Percentiles rank a stretch among this genome's conserved stretches.
Conservation (phyloP, 2,329 filamentous ascomycete genomes). For the Ophiostoma sp. region DNA sequence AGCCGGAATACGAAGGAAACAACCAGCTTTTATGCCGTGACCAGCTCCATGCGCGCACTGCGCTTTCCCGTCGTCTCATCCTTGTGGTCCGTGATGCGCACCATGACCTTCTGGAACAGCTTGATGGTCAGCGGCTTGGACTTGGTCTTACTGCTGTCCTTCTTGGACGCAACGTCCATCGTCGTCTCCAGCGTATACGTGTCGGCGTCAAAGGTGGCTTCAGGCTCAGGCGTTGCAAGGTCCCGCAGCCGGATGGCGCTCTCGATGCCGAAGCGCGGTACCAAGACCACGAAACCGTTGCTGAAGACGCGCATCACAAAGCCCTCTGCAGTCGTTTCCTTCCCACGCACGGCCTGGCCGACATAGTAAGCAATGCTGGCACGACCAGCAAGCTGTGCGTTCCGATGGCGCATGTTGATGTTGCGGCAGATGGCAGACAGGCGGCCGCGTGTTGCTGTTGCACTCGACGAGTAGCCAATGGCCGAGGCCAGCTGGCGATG, state of each 20-base stretch:
- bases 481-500: slow-evolving; percentile 76
- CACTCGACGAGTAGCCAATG: slow-evolving; percentile 88
- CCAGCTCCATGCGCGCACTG: slow-evolving; percentile 71
- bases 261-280: slow-evolving; percentile 93
- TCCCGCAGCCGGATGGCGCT: slow-evolving; percentile 82
- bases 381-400: slow-evolving; percentile 90
- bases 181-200: slow-evolving; percentile 66
- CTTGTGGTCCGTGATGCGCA: slow-evolving; percentile 85
- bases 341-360: slow-evolving; percentile 83
- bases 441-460: slow-evolving; percentile 72
- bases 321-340: slow-evolving; percentile 62
- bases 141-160: slow-evolving; percentile 22
- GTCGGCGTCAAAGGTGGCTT: slow-evolving; percentile 78
- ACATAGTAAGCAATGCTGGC: slow-evolving; percentile 98
- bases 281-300: slow-evolving; percentile 95
- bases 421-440: slow-evolving; percentile 95
- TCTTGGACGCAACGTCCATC: slow-evolving; percentile 11
- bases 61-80: slow-evolving; percentile 96
- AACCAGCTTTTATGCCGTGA: slow-evolving; percentile 30
- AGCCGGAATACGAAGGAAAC: neutral
- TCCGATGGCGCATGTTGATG: slow-evolving; percentile 95
- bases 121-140: slow-evolving; percentile 61
- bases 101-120: slow-evolving; percentile 85
- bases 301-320: slow-evolving; percentile 97
- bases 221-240: slow-evolving; percentile 65